Evolutionary conservation across 768 basidiomycete genomes (phyloP), one percentile per base, ranked within the genome.

Genomic region (Mycena filopes): DNA sequence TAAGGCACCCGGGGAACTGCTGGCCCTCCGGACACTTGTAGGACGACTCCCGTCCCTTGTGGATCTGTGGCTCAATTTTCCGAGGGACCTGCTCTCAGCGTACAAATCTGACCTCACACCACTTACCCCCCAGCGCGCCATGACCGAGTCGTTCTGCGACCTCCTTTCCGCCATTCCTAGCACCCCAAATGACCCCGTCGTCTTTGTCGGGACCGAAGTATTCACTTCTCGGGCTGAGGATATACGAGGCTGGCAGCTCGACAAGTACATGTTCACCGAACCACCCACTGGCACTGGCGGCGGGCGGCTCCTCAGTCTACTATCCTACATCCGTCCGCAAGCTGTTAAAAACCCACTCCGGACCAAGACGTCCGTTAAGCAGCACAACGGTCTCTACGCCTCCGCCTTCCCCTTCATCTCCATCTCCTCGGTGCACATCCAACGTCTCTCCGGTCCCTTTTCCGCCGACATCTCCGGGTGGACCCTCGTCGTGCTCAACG

Each of bases 121-220:
- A 5, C 62, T 64, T 5, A 36, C 57, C 23, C 67, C 67, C 6
- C 67, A 65, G 31, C 57, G 55, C 12, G 21, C 20, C 8, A 29
- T 68, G 47, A 64, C 63, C n/a, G 59, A 63, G 25, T 21, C 62
- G 26, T 68, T 68, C 54, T 68, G 67, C 31, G 59, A 50, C 25
- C 47, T 68, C 13, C 29, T 68, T 21, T 68, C 63, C n/a, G 64
- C 67, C 21, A 38, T 68, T 28, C 43, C 62, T 6, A 9, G 12
- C 38, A 46, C 28, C 25, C 25, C 61, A 42, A 49, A 67, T 33
- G 55, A 16, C 4, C 67, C 67, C 11, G 55, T 68, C n/a, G 67
- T 68, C 15, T 54, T 65, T 16, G 67, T 68, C 16, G 54, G 55
- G 31, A 68, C 54, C 2, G 67, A 68, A 36, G n/a, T 68, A 42